A percentile compares a stretch with the other conserved stretches of the same genome.
These are phyloP conservation scores for Carex pumila DNA, from an alignment of 176 grass and related monocot genomes.

Conservation along the genomic window DNA sequence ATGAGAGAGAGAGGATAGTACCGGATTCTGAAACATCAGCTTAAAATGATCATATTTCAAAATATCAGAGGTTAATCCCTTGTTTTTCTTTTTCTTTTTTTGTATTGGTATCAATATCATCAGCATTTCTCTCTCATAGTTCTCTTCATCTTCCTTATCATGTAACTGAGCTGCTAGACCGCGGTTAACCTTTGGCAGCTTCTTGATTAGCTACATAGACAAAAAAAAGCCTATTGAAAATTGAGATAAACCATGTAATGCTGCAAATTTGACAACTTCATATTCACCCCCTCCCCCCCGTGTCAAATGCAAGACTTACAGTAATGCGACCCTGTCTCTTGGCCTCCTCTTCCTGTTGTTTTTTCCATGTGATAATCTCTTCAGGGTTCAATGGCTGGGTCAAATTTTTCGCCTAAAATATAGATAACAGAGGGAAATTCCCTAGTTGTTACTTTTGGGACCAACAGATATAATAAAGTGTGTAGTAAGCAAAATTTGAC, in stretches of 20 bases:
- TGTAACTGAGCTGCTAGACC: slow-evolving; percentile 36
- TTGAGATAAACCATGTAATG: not conserved
- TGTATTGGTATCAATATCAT: slow-evolving; percentile 36
- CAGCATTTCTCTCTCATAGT: slow-evolving; percentile 43
- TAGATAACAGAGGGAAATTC: not conserved
- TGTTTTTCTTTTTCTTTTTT: slow-evolving; percentile 60
- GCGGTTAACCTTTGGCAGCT: slow-evolving; percentile 85
- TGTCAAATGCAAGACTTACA: slow-evolving; percentile 27
- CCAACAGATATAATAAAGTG: not conserved
- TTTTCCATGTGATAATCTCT: slow-evolving; percentile 39
- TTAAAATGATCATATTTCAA: slow-evolving; percentile 53
- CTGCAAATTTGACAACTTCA: not conserved
- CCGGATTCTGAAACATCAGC: slow-evolving; percentile 61
- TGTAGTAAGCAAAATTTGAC: not conserved
- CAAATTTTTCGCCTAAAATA: slow-evolving; percentile 19
- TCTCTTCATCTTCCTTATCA: slow-evolving; percentile 42
- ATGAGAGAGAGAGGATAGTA: slow-evolving; percentile 1
- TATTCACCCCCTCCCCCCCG: no score
- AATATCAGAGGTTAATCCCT: slow-evolving; percentile 30
- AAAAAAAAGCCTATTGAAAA: not conserved
- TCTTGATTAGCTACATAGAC: slow-evolving; percentile 38
- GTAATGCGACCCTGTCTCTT: slow-evolving; percentile 62
- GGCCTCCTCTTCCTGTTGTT: slow-evolving; percentile 52
- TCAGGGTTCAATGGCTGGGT: slow-evolving; percentile 49
- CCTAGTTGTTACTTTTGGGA: not conserved